phyloP scores from a whole-genome alignment of 768 basidiomycete species.

The Collybiopsis confluens region DNA sequence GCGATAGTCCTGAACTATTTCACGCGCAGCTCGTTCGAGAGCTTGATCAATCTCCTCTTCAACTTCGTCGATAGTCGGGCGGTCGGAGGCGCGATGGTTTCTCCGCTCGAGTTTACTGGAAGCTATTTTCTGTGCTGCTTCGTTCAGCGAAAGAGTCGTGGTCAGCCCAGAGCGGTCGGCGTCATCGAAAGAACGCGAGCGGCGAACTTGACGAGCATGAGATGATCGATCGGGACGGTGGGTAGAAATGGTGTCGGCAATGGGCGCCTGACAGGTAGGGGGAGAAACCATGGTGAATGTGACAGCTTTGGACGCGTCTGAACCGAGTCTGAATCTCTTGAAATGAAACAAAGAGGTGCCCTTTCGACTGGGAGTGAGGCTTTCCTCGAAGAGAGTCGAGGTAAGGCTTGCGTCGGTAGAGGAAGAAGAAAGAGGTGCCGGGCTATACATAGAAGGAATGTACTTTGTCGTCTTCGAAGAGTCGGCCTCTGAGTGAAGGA shows the following conservation, averaged over 20 bases:
- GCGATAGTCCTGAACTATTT: too few relatives aligned
- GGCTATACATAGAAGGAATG: too few relatives aligned
- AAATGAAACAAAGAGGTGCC: neutral
- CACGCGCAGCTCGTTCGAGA: too few relatives aligned
- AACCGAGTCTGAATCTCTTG: neutral
- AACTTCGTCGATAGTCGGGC: neutral
- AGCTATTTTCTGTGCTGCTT: neutral
- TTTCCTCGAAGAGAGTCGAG: too few relatives aligned
- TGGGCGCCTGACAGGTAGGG: neutral
- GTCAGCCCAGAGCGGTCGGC: neutral
- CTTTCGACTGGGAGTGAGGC: neutral
- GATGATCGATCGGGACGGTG: too few relatives aligned
- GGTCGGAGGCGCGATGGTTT: neutral
- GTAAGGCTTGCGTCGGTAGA: neutral
- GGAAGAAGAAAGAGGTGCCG: neutral
- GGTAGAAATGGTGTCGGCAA: neutral
- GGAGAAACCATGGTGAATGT: neutral
- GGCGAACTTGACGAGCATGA: neutral
- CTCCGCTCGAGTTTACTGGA: neutral
- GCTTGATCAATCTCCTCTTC: too few relatives aligned
- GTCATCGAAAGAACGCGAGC: slow-evolving; percentile 2
- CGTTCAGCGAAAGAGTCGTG: neutral
- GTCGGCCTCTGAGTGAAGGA: neutral
- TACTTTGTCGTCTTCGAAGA: too few relatives aligned
- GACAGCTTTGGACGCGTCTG: neutral